A percentile compares a stretch with the other conserved stretches of the same genome.
phyloP scores from a whole-genome alignment of 176 grass and related monocot genomes.

The Thinopyrum elongatum region DNA sequence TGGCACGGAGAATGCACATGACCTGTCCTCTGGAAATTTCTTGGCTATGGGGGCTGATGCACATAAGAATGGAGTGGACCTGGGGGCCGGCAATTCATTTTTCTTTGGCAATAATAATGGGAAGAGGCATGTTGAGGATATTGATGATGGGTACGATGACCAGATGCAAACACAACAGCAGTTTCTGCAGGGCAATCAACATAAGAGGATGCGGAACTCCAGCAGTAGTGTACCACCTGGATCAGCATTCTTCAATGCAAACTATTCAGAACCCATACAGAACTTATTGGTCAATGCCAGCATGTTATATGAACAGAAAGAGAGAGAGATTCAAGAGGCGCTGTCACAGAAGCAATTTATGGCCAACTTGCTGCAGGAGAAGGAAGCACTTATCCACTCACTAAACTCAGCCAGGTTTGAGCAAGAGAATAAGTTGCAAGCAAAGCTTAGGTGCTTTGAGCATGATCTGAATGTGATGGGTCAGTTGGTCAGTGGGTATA shows the following conservation, averaged over 20 bases:
- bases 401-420: constrained; percentile 54
- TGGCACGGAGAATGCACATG: constrained; percentile 50
- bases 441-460: constrained; percentile 58
- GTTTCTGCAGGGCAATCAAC: constrained; percentile 53
- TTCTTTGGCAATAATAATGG: constrained; percentile 68
- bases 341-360: constrained; percentile 51
- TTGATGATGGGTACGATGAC: constrained; percentile 64
- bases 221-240: constrained; percentile 36
- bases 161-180: constrained; percentile 43
- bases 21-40: constrained; percentile 59
- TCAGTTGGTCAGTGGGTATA: constrained; percentile 55
- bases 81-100: constrained; percentile 40
- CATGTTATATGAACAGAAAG: constrained; percentile 54
- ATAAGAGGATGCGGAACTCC: constrained; percentile 46
- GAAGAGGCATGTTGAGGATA: constrained; percentile 72
- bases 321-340: constrained; percentile 43
- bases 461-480: constrained; percentile 76
- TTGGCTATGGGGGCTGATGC: constrained; percentile 69
- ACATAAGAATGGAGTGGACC: constrained; percentile 53
- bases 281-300: constrained; percentile 40
- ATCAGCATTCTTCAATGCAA: constrained; percentile 39
- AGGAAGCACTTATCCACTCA: constrained; percentile 57
- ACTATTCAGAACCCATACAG: constrained; percentile 39
- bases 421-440: constrained; percentile 62
- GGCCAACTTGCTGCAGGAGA: constrained; percentile 48